Conservation (phyloP, 176 grass and related monocot genomes). For the Lolium perenne region DNA sequence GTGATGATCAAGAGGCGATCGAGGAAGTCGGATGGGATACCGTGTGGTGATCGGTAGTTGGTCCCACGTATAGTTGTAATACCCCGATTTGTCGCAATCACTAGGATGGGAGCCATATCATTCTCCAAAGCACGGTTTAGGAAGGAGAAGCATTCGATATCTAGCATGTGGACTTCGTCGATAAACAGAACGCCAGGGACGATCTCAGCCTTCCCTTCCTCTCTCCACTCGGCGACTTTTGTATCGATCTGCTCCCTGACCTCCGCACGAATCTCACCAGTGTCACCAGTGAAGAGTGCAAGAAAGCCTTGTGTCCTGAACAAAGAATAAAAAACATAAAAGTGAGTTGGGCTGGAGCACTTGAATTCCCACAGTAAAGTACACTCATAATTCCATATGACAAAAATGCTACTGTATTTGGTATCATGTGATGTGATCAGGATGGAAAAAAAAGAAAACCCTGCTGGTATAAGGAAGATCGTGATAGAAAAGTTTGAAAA, state of each 20-base stretch:
- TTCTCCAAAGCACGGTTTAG: constrained; percentile 88
- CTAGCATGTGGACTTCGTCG: constrained; percentile 97
- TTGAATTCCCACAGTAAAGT: not conserved
- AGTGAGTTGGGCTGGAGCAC: not conserved
- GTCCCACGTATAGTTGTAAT: constrained; percentile 89
- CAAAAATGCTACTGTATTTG: too few relatives aligned
- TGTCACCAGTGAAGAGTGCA: constrained; percentile 94
- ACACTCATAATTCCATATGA: too few relatives aligned
- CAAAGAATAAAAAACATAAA: constrained; percentile 25
- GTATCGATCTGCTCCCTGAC: constrained; percentile 89
- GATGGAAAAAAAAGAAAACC: not conserved
- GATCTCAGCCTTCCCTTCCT: constrained; percentile 97
- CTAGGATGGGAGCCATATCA: constrained; percentile 91
- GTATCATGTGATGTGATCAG: too few relatives aligned
- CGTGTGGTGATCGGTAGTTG: constrained; percentile 81
- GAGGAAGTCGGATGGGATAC: constrained; percentile 89
- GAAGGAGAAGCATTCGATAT: constrained; percentile 96
- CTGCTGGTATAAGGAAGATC: not conserved
- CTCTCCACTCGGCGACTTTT: constrained; percentile 94
- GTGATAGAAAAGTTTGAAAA: not conserved
- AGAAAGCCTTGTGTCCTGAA: constrained; percentile 95
- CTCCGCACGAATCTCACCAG: constrained; percentile 93
- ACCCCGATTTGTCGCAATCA: constrained; percentile 86
- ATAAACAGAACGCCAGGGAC: constrained; percentile 92
- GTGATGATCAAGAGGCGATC: constrained; percentile 78